A percentile compares a stretch with the other conserved stretches of the same genome.
Evolutionary conservation across 768 basidiomycete genomes (phyloP).

Genomic region (Fomitopsis pulvina): DNA sequence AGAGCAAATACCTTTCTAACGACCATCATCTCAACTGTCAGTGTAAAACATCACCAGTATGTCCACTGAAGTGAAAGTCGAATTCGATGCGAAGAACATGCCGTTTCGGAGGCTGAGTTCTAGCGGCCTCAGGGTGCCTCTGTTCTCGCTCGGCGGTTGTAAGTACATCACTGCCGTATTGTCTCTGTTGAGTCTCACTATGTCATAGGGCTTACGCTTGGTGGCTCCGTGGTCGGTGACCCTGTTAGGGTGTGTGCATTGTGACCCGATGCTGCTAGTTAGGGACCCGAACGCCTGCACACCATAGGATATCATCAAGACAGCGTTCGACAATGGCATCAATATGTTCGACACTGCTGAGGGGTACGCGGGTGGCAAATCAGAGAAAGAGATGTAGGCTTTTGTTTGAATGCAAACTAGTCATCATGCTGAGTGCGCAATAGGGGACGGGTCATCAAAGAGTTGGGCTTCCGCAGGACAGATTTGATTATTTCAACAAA

Average conservation of each 20-base stretch:
- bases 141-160: constrained; percentile 68
- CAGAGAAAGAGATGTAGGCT: constrained; percentile 64
- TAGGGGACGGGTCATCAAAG: constrained; percentile 66
- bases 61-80: neutral
- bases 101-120: constrained; percentile 51
- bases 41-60: too few species aligned
- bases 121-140: constrained; percentile 56
- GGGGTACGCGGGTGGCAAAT: constrained; percentile 56
- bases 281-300: neutral
- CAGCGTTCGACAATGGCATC: constrained; percentile 69
- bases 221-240: constrained; percentile 59
- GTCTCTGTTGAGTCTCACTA: neutral
- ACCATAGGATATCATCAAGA: constrained; percentile 64
- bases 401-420: neutral
- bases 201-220: constrained; percentile 47
- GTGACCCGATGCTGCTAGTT: neutral
- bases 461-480: constrained; percentile 55
- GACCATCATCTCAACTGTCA: too few species aligned
- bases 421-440: neutral
- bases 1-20: neutral
- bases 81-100: constrained; percentile 48
- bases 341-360: constrained; percentile 72
- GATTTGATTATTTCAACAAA: constrained; percentile 80
- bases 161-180: constrained; percentile 4
- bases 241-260: constrained; percentile 48